A percentile compares a stretch with the other conserved stretches of the same genome.
These are phyloP conservation scores for Alopecurus myosuroides DNA, from an alignment of 176 grass and related monocot genomes.

Conservation along the genomic window DNA sequence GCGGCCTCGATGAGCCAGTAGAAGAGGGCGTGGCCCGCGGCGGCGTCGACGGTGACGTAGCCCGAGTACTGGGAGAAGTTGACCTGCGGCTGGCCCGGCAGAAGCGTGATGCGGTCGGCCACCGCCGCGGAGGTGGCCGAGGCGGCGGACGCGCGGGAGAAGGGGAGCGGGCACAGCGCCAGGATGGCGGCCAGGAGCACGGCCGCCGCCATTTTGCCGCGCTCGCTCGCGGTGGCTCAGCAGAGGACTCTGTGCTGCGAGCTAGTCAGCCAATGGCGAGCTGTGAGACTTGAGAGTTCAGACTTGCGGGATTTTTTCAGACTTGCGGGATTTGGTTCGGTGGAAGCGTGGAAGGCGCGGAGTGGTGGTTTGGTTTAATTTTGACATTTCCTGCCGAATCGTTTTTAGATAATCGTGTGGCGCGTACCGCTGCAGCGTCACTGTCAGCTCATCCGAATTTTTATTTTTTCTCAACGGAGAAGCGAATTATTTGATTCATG, in stretches of 20 bases:
- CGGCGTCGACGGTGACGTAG: constrained; percentile 68
- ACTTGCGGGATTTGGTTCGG: background rate
- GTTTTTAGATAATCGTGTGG: too few species aligned
- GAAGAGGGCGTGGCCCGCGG: constrained; percentile 66
- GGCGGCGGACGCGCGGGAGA: background rate
- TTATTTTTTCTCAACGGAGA: background rate
- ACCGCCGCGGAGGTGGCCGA: background rate
- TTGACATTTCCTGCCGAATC: background rate
- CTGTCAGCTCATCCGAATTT: background rate
- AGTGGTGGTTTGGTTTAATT: background rate
- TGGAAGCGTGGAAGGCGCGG: constrained; percentile 27
- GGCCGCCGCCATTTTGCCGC: constrained; percentile 18
- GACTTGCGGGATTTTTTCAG: too few species aligned
- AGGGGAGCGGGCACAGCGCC: background rate
- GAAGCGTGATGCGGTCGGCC: constrained; percentile 48
- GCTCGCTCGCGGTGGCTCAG: background rate
- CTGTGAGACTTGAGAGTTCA: background rate
- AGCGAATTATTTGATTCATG: background rate
- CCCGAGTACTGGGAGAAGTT: constrained; percentile 91
- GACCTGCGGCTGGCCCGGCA: constrained; percentile 79
- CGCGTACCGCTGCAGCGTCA: background rate
- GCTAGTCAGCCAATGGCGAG: constrained; percentile 6
- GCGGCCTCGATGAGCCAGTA: constrained; percentile 70
- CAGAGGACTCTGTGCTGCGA: background rate
- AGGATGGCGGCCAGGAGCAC: constrained; percentile 23